Conservation (phyloP, 257 asterid species). For the Echium plantagineum region DNA sequence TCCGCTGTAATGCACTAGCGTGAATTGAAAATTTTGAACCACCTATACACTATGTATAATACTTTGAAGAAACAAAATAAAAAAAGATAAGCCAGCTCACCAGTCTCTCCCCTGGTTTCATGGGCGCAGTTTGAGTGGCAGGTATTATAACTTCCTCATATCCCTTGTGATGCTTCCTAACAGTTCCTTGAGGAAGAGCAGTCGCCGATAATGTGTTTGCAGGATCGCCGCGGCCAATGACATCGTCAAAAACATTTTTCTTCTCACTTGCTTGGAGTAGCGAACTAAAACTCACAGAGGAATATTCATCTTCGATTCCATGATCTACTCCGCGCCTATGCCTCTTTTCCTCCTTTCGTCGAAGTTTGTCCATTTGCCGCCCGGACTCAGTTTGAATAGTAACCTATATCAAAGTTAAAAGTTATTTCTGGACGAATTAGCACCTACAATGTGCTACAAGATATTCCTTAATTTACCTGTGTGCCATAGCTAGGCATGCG, state of each 20-base stretch:
- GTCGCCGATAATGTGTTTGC: slow-evolving; percentile 41
- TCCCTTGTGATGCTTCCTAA: slow-evolving; percentile 71
- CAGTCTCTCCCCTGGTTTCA: slow-evolving; percentile 95
- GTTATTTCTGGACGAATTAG: background rate
- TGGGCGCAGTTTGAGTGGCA: slow-evolving; percentile 80
- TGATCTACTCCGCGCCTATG: slow-evolving; percentile 78
- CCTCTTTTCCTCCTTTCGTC: slow-evolving; percentile 92
- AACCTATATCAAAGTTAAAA: slow-evolving; percentile 37
- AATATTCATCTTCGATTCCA: slow-evolving; percentile 56
- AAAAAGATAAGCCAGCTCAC: slow-evolving; percentile 23
- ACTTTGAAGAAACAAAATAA: background rate
- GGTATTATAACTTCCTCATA: slow-evolving; percentile 93
- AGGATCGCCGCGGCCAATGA: slow-evolving; percentile 84
- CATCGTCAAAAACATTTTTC: slow-evolving; percentile 65
- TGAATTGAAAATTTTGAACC: background rate
- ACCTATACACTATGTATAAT: background rate
- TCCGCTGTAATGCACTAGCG: background rate
- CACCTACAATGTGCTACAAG: background rate
- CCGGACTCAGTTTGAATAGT: slow-evolving; percentile 94
- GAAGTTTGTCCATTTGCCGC: slow-evolving; percentile 77
- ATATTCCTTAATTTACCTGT: slow-evolving; percentile 45
- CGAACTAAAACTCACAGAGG: slow-evolving; percentile 60
- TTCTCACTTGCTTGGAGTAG: slow-evolving; percentile 88
- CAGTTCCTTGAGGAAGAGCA: slow-evolving; percentile 86
- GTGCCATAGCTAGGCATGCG: slow-evolving; percentile 93